Percentiles rank a stretch among this genome's conserved stretches.
These are phyloP conservation scores for Teunomyces lycoperdinae DNA, from an alignment of 805 yeast species.

Conservation along the genomic window DNA sequence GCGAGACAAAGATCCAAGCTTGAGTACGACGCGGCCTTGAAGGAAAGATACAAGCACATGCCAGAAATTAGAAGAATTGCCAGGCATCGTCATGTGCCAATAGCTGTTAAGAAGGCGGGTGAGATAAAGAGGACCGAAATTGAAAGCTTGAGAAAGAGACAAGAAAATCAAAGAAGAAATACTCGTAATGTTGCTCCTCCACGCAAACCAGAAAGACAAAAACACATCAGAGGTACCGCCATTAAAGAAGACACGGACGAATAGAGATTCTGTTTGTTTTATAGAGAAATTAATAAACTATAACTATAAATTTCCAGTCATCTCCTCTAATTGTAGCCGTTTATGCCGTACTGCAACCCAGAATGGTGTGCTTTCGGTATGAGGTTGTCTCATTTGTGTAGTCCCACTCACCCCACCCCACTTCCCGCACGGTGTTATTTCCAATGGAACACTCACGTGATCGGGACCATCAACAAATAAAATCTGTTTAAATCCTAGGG, in stretches of 20 bases:
- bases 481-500: slow-evolving; percentile 2
- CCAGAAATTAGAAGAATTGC: slow-evolving; percentile 91
- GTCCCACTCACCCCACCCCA: neutral
- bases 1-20: slow-evolving; percentile 75
- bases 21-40: slow-evolving; percentile 88
- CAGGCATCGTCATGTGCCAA: slow-evolving; percentile 90
- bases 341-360: neutral
- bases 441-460: neutral
- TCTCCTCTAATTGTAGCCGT: neutral
- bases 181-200: slow-evolving; percentile 61
- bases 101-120: slow-evolving; percentile 79
- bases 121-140: slow-evolving; percentile 80
- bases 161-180: slow-evolving; percentile 78
- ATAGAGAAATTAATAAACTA: too few relatives aligned
- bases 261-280: neutral
- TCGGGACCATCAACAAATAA: slow-evolving; percentile 1
- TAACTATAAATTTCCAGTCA: neutral
- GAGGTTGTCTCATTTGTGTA: neutral
- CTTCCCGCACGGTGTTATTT: neutral
- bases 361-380: neutral
- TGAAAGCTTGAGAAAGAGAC: slow-evolving; percentile 72
- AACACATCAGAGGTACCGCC: slow-evolving; percentile 83
- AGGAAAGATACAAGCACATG: slow-evolving; percentile 91
- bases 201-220: slow-evolving; percentile 70
- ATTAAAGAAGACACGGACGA: slow-evolving; percentile 43